Conservation (phyloP, 495 filamentous ascomycete genomes). For the Clohesyomyces aquaticus region DNA sequence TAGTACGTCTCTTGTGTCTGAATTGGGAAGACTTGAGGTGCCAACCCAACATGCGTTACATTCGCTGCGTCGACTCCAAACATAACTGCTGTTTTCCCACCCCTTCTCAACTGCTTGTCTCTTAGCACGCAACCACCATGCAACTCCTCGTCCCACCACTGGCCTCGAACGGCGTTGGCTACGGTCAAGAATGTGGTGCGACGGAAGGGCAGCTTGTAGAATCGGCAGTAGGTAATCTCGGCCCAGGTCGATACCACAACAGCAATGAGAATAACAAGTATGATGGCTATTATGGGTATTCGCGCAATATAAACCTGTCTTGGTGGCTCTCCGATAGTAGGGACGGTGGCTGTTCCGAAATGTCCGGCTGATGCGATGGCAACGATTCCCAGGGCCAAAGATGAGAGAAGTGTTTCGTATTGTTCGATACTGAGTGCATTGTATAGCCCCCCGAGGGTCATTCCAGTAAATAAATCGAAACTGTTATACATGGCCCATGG, state of each 20-base stretch:
- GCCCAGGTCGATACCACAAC: neutral
- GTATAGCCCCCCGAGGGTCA: neutral
- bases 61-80: slow-evolving; percentile 13
- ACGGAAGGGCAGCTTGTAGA: neutral
- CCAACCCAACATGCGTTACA: neutral
- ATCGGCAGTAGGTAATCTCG: neutral
- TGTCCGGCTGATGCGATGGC: neutral
- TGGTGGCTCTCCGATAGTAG: slow-evolving; percentile 4
- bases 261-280: neutral
- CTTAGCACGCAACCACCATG: neutral
- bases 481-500: neutral
- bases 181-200: slow-evolving; percentile 8
- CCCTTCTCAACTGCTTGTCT: neutral
- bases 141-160: slow-evolving; percentile 9
- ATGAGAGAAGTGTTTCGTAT: neutral
- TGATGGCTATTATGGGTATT: neutral
- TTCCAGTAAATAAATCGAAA: neutral
- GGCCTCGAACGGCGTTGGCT: neutral
- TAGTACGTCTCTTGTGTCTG: neutral
- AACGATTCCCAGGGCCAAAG: neutral
- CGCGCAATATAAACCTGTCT: slow-evolving; percentile 5
- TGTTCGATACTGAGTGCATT: neutral
- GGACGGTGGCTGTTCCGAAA: neutral
- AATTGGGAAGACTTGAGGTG: neutral
- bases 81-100: neutral